Conservation (phyloP, 2,329 filamentous ascomycete species). For the Neofusicoccum parvum region DNA sequence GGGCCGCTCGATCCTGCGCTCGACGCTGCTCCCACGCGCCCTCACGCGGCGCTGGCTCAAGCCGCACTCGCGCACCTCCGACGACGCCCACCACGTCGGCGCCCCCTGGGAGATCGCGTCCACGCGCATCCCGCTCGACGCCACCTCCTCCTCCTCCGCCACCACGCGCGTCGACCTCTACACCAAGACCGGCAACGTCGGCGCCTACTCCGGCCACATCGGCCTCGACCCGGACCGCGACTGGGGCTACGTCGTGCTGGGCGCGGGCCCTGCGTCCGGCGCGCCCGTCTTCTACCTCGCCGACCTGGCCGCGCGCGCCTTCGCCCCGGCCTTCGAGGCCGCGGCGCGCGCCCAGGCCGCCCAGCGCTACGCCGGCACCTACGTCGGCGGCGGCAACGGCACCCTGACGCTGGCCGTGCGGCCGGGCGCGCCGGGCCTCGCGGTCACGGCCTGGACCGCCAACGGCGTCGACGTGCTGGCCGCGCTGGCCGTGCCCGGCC, state of each 20-base stretch:
- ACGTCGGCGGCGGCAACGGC: not conserved
- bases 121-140: slow-evolving; percentile 25
- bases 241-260: slow-evolving; percentile 20
- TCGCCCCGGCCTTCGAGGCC: slow-evolving; percentile 26
- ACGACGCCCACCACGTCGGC: slow-evolving; percentile 25
- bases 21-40: slow-evolving; percentile 25
- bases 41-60: slow-evolving; percentile 31
- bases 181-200: slow-evolving; percentile 20
- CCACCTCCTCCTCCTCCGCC: not conserved
- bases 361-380: slow-evolving; percentile 21
- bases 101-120: slow-evolving; percentile 30
- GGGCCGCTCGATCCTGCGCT: slow-evolving; percentile 29
- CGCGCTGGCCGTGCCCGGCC: not conserved
- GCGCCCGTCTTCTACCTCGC: not conserved
- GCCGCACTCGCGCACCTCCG: slow-evolving; percentile 27
- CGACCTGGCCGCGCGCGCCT: not conserved
- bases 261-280: slow-evolving; percentile 13
- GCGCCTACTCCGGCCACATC: slow-evolving; percentile 14
- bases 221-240: slow-evolving; percentile 19
- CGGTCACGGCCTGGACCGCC: slow-evolving; percentile 23
- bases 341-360: slow-evolving; percentile 26
- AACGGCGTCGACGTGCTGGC: slow-evolving; percentile 28
- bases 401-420: slow-evolving; percentile 23
- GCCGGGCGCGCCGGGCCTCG: slow-evolving; percentile 25
- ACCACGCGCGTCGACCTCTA: slow-evolving; percentile 28